These are phyloP conservation scores for Chara braunii DNA, from an alignment of 139 green algal genomes.

Conservation along the genomic window DNA sequence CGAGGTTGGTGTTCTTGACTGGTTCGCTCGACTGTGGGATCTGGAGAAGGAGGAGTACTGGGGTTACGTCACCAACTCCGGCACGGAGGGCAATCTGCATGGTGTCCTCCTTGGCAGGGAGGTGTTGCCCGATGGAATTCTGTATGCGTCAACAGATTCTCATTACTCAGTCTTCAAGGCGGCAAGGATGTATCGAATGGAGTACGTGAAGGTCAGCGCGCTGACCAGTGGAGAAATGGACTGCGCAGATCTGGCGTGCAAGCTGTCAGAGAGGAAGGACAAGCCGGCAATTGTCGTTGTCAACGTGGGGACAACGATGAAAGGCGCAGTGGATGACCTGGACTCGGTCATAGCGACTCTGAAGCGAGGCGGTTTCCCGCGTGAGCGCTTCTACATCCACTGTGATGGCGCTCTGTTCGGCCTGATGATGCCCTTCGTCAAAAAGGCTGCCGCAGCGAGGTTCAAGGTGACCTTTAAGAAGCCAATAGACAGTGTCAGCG, in stretches of 20 bases:
- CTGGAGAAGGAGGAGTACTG: slow-evolving; percentile 87
- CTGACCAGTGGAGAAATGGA: slow-evolving; percentile 85
- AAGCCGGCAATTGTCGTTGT: slow-evolving; percentile 92
- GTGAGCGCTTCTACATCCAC: slow-evolving; percentile 96
- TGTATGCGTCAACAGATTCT: slow-evolving; percentile 82
- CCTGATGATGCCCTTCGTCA: slow-evolving; percentile 75
- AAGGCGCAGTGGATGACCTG: slow-evolving; percentile 52
- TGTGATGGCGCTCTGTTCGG: slow-evolving; percentile 88
- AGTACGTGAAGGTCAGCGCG: slow-evolving; percentile 67
- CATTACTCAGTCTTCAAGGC: slow-evolving; percentile 98
- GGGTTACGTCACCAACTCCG: slow-evolving; percentile 98
- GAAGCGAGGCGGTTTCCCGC: slow-evolving; percentile 31
- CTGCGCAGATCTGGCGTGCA: slow-evolving; percentile 64
- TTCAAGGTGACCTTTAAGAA: slow-evolving; percentile 95
- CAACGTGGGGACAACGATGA: slow-evolving; percentile 86
- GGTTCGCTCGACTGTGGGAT: slow-evolving; percentile 94
- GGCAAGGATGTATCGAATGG: slow-evolving; percentile 82
- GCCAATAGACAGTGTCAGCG: slow-evolving; percentile 84
- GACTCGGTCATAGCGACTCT: slow-evolving; percentile 43
- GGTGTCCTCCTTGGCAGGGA: slow-evolving; percentile 79
- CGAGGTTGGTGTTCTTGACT: slow-evolving; percentile 90
- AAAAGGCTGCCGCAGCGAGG: slow-evolving; percentile 38
- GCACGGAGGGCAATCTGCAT: slow-evolving; percentile 96
- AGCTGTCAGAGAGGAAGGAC: slow-evolving; percentile 56
- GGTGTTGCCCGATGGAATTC: slow-evolving; percentile 53